These are phyloP conservation scores for Lodderomyces margitis DNA, from an alignment of 1,139 yeast genomes.

Conservation along the genomic window DNA sequence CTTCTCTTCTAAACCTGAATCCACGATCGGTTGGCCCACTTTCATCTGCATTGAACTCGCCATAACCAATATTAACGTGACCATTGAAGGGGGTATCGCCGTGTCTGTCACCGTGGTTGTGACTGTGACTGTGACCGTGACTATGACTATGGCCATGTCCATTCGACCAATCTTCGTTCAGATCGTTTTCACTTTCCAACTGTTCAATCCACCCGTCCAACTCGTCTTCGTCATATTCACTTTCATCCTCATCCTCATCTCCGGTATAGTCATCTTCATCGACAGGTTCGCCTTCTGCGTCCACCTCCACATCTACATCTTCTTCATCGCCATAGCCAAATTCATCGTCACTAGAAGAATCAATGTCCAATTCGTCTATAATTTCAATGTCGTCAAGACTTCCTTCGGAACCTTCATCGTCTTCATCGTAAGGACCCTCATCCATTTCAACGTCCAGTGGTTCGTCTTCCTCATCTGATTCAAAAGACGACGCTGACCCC, in stretches of 20 bases:
- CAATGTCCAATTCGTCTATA: constrained; percentile 41
- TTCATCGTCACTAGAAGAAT: constrained; percentile 26
- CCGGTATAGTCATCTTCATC: constrained; percentile 36
- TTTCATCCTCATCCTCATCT: constrained; percentile 29
- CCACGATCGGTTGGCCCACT: constrained; percentile 7
- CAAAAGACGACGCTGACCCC: constrained; percentile 21
- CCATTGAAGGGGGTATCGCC: neutral
- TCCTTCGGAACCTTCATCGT: constrained; percentile 18
- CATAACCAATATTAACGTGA: neutral
- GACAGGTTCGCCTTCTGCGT: constrained; percentile 26
- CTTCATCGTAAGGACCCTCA: constrained; percentile 16
- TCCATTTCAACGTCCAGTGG: constrained; percentile 18
- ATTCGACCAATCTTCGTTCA: neutral
- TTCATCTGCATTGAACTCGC: neutral
- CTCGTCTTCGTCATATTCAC: constrained; percentile 42
- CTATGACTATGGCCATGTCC: neutral
- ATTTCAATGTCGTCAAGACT: constrained; percentile 39
- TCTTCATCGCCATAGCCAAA: constrained; percentile 23
- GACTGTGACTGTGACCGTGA: neutral
- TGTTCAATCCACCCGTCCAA: constrained; percentile 23
- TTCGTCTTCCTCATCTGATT: constrained; percentile 21
- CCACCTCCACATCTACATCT: constrained; percentile 18
- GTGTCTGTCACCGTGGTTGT: neutral
- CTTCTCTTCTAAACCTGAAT: constrained; percentile 14
- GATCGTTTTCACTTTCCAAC: constrained; percentile 13